These are phyloP conservation scores for Salvia rosmarinus DNA, from an alignment of 257 asterid genomes.

Conservation along the genomic window DNA sequence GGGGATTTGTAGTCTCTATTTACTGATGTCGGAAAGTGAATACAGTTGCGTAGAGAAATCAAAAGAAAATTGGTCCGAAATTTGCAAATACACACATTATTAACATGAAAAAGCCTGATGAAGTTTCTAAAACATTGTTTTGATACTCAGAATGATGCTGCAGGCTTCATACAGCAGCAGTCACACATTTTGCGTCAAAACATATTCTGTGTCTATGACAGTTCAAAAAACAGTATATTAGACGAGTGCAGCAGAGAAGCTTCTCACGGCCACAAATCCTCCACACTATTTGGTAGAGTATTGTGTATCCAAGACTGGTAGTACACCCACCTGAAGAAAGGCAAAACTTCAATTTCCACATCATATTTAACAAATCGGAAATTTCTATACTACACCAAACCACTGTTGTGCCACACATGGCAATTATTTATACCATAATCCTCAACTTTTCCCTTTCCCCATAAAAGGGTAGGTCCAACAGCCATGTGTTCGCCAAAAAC, in stretches of 20 bases:
- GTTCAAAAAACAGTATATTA: neutral
- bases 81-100: neutral
- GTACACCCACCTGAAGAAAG: conserved; percentile 41
- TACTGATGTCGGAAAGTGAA: neutral
- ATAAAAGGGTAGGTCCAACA: too few relatives aligned
- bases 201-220: conserved; percentile 5
- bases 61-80: neutral
- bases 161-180: conserved; percentile 6
- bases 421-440: too few relatives aligned
- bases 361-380: neutral
- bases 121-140: conserved; percentile 8
- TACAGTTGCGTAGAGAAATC: neutral
- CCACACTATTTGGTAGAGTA: conserved; percentile 23
- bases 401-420: too few relatives aligned
- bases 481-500: neutral
- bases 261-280: conserved; percentile 23
- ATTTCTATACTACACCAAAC: too few relatives aligned
- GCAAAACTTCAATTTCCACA: conserved; percentile 21
- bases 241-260: conserved; percentile 29
- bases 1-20: neutral
- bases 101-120: neutral
- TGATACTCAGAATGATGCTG: conserved; percentile 16
- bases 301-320: conserved; percentile 18
- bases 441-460: too few relatives aligned
- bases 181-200: conserved; percentile 27